A percentile compares a stretch with the other conserved stretches of the same genome.
phyloP scores from a whole-genome alignment of 2,329 filamentous ascomycete genomes.

The Ilyonectria mors-panacis region DNA sequence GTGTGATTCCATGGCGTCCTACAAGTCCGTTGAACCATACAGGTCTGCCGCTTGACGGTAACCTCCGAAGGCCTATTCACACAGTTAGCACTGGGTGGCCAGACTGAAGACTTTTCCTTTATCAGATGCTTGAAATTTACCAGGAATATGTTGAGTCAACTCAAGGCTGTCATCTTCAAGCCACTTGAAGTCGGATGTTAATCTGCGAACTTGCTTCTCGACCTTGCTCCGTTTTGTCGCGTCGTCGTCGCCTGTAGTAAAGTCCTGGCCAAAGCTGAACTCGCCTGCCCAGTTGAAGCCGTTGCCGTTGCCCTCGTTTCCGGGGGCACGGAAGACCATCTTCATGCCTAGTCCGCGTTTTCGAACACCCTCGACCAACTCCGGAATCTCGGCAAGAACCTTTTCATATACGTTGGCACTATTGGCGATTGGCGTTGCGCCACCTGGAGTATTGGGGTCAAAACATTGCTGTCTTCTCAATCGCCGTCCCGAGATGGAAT shows the following conservation, averaged over 20 bases:
- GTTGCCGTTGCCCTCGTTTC: conserved; percentile 31
- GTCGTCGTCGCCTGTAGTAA: conserved; percentile 16
- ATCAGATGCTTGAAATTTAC: background rate
- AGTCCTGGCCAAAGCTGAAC: conserved; percentile 32
- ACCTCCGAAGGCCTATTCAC: conserved; percentile 9
- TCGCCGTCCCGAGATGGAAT: background rate
- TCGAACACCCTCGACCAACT: conserved; percentile 21
- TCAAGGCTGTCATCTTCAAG: conserved; percentile 33
- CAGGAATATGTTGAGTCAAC: conserved; percentile 34
- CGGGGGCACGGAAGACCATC: conserved; percentile 30
- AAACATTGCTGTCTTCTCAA: background rate
- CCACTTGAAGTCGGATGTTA: conserved; percentile 32
- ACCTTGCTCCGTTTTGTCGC: conserved; percentile 25
- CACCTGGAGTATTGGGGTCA: conserved; percentile 8
- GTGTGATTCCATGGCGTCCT: conserved; percentile 23
- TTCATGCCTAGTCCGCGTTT: conserved; percentile 31
- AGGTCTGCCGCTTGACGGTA: conserved; percentile 21
- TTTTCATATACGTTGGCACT: conserved; percentile 33
- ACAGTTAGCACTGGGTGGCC: background rate
- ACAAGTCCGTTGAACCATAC: conserved; percentile 30
- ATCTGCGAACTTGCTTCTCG: conserved; percentile 30
- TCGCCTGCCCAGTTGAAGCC: conserved; percentile 35
- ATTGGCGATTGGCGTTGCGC: conserved; percentile 26
- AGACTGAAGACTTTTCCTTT: background rate
- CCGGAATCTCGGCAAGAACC: conserved; percentile 24